These are phyloP conservation scores for Apiosordaria backusii DNA, from an alignment of 495 filamentous ascomycete species.

Conservation along the genomic window DNA sequence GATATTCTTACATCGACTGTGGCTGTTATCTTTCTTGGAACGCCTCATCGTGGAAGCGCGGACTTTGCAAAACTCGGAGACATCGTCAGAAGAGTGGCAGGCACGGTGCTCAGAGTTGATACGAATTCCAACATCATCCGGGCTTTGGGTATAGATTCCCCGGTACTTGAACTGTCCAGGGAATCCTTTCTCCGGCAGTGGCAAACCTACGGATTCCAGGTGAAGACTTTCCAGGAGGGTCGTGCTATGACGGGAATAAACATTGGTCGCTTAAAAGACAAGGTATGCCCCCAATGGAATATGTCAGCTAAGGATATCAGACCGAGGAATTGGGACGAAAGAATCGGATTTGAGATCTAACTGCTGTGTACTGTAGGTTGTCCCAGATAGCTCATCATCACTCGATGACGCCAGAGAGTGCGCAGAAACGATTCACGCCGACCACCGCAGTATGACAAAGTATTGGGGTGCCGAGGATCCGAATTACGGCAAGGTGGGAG, in stretches of 20 bases:
- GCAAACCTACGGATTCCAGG: conserved; percentile 2
- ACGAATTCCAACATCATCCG: not conserved
- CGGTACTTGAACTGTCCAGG: conserved; percentile 5
- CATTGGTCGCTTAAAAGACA: conserved; percentile 5
- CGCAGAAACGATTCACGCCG: conserved; percentile 6
- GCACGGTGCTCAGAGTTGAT: conserved; percentile 4
- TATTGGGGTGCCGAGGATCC: not conserved
- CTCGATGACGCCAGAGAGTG: conserved; percentile 11
- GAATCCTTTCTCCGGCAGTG: conserved; percentile 7
- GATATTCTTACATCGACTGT: conserved; percentile 2
- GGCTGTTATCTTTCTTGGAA: conserved; percentile 9
- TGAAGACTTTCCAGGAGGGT: conserved; percentile 10
- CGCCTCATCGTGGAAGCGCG: not conserved
- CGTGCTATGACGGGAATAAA: not conserved
- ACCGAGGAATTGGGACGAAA: too few species aligned
- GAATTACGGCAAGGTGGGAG: not conserved
- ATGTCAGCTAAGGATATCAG: too few species aligned
- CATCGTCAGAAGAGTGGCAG: not conserved
- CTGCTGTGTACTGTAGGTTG: not conserved
- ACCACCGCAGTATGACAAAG: conserved; percentile 8
- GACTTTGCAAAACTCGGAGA: conserved; percentile 7
- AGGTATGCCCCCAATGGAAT: not conserved
- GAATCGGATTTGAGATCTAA: too few species aligned
- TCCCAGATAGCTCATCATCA: conserved; percentile 5
- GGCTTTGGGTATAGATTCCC: not conserved